Conservation (phyloP, 169 alveolate genomes). For the Cyclospora cayetanensis region DNA sequence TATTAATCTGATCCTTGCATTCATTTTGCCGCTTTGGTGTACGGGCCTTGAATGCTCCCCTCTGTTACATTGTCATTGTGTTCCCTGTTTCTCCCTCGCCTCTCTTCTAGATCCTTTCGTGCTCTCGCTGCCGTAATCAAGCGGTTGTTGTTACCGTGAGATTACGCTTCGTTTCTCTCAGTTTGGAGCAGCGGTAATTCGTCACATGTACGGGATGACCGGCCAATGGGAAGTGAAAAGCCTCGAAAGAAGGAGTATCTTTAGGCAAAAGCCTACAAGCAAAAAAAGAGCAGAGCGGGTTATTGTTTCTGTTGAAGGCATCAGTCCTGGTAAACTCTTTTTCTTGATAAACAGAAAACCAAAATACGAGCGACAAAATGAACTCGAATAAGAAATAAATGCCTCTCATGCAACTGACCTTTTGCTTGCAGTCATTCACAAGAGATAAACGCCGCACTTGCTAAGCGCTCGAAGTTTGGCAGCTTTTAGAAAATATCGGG, state of each 20-base stretch:
- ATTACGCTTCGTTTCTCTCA: not conserved
- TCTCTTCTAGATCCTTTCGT: not conserved
- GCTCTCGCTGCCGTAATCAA: not conserved
- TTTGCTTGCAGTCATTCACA: too few relatives aligned
- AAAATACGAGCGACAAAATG: not conserved
- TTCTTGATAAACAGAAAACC: not conserved
- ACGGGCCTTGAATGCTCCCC: too few relatives aligned
- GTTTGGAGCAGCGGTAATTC: constrained; percentile 6
- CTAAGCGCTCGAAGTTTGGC: too few relatives aligned
- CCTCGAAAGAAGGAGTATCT: not conserved
- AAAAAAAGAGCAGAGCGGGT: not conserved
- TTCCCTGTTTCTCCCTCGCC: not conserved
- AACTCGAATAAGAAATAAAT: too few relatives aligned
- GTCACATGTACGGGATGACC: not conserved
- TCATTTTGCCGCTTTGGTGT: not conserved
- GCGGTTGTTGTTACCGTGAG: not conserved
- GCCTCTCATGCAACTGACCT: too few relatives aligned
- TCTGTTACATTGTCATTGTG: not conserved
- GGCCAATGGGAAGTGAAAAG: not conserved
- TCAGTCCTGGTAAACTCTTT: not conserved
- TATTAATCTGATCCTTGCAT: not conserved
- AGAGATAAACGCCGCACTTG: too few relatives aligned
- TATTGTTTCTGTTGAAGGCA: not conserved
- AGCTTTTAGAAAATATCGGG: too few relatives aligned
- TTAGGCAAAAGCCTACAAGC: not conserved